Percentiles rank a stretch among this genome's conserved stretches.
These are phyloP conservation scores for Aspergillus cejpii DNA, from an alignment of 2,329 filamentous ascomycete genomes.

Conservation along the genomic window DNA sequence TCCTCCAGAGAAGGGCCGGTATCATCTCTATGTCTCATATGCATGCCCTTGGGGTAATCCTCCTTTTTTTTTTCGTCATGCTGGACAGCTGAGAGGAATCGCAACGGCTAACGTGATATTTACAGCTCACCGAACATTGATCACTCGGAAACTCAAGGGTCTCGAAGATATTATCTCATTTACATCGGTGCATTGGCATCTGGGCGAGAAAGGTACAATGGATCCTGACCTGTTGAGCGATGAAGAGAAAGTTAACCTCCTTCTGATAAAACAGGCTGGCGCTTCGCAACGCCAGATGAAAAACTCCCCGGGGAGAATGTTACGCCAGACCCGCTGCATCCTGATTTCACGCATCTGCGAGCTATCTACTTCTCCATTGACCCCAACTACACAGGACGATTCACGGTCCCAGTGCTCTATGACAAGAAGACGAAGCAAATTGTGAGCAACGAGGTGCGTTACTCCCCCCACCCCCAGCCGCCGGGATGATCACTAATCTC, in stretches of 20 bases:
- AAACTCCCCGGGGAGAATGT: constrained; percentile 51
- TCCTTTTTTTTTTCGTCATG: not conserved
- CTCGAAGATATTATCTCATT: constrained; percentile 73
- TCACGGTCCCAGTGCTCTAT: constrained; percentile 79
- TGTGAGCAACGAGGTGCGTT: constrained; percentile 72
- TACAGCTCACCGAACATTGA: constrained; percentile 73
- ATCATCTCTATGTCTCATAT: constrained; percentile 92
- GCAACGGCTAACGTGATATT: constrained; percentile 15
- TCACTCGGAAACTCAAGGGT: constrained; percentile 84
- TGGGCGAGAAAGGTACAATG: constrained; percentile 57
- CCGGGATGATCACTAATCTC: not conserved
- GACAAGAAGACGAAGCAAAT: constrained; percentile 65
- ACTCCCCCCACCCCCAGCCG: not conserved
- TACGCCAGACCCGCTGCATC: constrained; percentile 53
- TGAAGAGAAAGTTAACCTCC: not conserved
- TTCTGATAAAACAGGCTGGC: constrained; percentile 58
- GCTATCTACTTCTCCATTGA: constrained; percentile 74
- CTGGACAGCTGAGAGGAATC: not conserved
- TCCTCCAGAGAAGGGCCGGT: constrained; percentile 77
- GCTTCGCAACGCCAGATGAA: constrained; percentile 64
- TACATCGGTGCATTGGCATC: constrained; percentile 89
- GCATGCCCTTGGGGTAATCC: constrained; percentile 75
- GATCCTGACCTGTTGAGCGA: not conserved
- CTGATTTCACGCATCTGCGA: constrained; percentile 63
- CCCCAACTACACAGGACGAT: constrained; percentile 66